Evolutionary conservation across 805 yeast genomes (phyloP), one percentile per base, ranked within the genome.

Genomic region (Cyberlindnera petersonii): DNA sequence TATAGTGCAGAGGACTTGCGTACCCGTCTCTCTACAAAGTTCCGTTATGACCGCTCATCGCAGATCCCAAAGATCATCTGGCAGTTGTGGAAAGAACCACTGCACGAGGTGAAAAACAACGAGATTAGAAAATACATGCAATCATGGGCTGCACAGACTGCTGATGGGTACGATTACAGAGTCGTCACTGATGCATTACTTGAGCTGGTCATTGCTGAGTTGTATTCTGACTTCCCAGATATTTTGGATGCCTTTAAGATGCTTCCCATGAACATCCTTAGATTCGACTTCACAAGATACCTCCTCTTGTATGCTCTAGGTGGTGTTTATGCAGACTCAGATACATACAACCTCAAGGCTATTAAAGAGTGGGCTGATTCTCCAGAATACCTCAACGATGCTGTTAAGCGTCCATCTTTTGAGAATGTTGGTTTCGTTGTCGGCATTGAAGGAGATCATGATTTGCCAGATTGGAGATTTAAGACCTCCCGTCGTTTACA

Each of bases 281-380:
- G 64, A 44, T 74, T 64, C 65, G 83, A 78, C 48, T 76, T 77
- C 43, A 64, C 75, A 50, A 65, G 79, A 39, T 78, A 77, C 53
- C 56, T 77, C 46, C 58, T 77, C 6, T 53, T 77, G 6, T 76
- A 49, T 45, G 72, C 79, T 6, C 61, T 64, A 37, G 85, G 84
- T 34, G 84, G 85, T 19, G 65, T 75, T 15, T 78, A 78, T 51
- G 71, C 81, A 2, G 84, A 78, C 54, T 72, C 75, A 35, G 84
- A 78, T 53, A 75, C 82, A 2, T 63, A 35, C 14, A 15, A 18
- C 59, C 41, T 76, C 42, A 73, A 13, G 13, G 44, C 75, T 63
- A 41, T 80, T 74, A 3, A 66, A 70, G 32, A 77, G 72, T 28
- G 74, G 76, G 41, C 74, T 76, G 84, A 74, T 74, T 33, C 34